A percentile compares a stretch with the other conserved stretches of the same genome.
Conservation (phyloP, 2,329 filamentous ascomycete genomes). For the Venturia nashicola region DNA sequence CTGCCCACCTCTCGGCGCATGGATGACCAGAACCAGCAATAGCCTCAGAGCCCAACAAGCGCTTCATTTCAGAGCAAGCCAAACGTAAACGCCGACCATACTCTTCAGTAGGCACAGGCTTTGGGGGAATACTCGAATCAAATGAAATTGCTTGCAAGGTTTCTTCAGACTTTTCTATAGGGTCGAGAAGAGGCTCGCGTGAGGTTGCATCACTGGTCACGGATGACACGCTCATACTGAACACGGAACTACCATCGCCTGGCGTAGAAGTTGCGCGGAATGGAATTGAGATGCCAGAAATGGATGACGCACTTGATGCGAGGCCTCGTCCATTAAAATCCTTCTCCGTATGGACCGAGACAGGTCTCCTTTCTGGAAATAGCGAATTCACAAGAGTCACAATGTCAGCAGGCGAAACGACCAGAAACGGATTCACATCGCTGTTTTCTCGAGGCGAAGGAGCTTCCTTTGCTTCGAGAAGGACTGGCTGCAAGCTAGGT, state of each 20-base stretch:
- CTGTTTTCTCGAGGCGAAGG: slow-evolving; percentile 63
- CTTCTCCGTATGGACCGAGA: slow-evolving; percentile 39
- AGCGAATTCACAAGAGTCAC: slow-evolving; percentile 70
- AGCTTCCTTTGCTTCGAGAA: slow-evolving; percentile 59
- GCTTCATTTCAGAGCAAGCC: slow-evolving; percentile 59
- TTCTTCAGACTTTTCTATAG: slow-evolving; percentile 15
- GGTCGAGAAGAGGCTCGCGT: slow-evolving; percentile 48
- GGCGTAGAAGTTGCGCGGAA: slow-evolving; percentile 43
- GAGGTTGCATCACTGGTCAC: slow-evolving; percentile 61
- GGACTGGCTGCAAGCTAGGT: slow-evolving; percentile 39
- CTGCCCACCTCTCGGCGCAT: slow-evolving; percentile 71
- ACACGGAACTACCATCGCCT: slow-evolving; percentile 53
- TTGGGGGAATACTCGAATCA: slow-evolving; percentile 11
- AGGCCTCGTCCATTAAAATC: slow-evolving; percentile 34
- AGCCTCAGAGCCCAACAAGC: slow-evolving; percentile 50
- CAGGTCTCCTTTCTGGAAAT: slow-evolving; percentile 61
- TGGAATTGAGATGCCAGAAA: slow-evolving; percentile 34
- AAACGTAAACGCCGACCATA: slow-evolving; percentile 44
- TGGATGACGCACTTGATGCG: slow-evolving; percentile 35
- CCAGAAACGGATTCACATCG: slow-evolving; percentile 68
- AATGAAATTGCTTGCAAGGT: slow-evolving; percentile 13
- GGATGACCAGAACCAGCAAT: slow-evolving; percentile 61
- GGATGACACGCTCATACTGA: slow-evolving; percentile 62
- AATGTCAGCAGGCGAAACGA: slow-evolving; percentile 68
- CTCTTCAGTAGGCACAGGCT: slow-evolving; percentile 21